phyloP scores from a whole-genome alignment of 495 filamentous ascomycete genomes.

The Neurospora sp. region DNA sequence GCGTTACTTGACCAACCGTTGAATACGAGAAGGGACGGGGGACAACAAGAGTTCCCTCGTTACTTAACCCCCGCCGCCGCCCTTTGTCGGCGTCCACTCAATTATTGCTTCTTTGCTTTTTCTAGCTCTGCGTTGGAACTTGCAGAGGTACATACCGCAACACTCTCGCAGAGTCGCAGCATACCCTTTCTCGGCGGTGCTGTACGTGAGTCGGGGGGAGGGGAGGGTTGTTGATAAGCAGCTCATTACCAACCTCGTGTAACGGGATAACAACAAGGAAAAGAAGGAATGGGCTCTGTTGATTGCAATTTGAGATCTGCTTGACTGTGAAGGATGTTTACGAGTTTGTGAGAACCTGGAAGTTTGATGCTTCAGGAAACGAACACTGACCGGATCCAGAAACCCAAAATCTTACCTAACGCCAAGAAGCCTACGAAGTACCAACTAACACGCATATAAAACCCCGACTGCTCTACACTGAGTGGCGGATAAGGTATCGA shows the following conservation, averaged over 20 bases:
- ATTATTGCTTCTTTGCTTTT: neutral
- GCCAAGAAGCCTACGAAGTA: neutral
- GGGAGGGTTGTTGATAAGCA: neutral
- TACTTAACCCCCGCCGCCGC: neutral
- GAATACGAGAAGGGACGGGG: neutral
- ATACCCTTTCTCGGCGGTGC: neutral
- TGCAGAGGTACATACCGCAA: neutral
- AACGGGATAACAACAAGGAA: neutral
- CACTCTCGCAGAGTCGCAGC: neutral
- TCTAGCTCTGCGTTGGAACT: neutral
- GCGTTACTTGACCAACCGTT: neutral
- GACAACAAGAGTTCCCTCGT: neutral
- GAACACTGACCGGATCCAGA: neutral
- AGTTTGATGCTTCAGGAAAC: neutral
- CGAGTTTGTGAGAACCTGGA: neutral
- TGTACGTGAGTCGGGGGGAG: neutral
- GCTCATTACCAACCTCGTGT: neutral
- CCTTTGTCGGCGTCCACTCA: neutral
- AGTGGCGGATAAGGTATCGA: neutral
- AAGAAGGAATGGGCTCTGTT: neutral
- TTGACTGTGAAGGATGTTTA: neutral
- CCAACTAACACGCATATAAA: neutral
- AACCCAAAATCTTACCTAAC: neutral
- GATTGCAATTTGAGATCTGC: neutral
- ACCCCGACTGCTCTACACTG: neutral